These are phyloP conservation scores for Parastagonospora nodorum DNA, from an alignment of 2,329 filamentous ascomycete genomes.

Conservation along the genomic window DNA sequence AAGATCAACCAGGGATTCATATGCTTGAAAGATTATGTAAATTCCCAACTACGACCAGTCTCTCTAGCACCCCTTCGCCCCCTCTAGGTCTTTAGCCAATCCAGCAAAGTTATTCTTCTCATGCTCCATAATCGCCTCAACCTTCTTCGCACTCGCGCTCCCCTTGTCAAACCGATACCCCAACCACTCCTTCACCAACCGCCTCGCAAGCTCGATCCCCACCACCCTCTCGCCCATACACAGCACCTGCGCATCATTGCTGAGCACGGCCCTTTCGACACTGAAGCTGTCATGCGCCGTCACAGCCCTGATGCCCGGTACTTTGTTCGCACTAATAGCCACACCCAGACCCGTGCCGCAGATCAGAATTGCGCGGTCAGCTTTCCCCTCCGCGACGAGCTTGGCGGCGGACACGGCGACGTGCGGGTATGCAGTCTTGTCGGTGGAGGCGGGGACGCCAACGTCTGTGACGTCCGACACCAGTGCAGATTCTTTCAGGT, in stretches of 20 bases:
- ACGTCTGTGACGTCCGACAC: slow-evolving; percentile 75
- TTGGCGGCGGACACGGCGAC: slow-evolving; percentile 74
- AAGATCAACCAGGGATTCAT: too few relatives aligned
- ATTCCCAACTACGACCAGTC: not conserved
- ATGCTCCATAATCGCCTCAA: slow-evolving; percentile 56
- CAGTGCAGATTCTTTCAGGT: slow-evolving; percentile 69
- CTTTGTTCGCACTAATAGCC: slow-evolving; percentile 87
- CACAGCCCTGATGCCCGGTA: slow-evolving; percentile 82
- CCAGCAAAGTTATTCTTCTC: slow-evolving; percentile 47
- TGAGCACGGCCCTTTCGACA: slow-evolving; percentile 78
- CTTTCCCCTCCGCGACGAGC: slow-evolving; percentile 65
- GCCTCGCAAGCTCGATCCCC: slow-evolving; percentile 77
- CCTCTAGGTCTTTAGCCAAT: slow-evolving; percentile 19
- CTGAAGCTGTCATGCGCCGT: slow-evolving; percentile 87
- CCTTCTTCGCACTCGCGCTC: slow-evolving; percentile 65
- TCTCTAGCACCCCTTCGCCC: slow-evolving; percentile 3
- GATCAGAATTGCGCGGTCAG: slow-evolving; percentile 79
- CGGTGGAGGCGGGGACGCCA: slow-evolving; percentile 66
- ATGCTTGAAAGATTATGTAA: not conserved
- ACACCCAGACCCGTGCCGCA: slow-evolving; percentile 88
- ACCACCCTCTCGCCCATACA: slow-evolving; percentile 86
- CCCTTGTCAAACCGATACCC: slow-evolving; percentile 77
- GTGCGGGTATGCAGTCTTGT: slow-evolving; percentile 84
- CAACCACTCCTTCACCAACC: slow-evolving; percentile 80
- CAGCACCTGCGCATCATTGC: slow-evolving; percentile 85